Evolutionary conservation across 148 eudicot genomes (phyloP), one percentile per base, ranked within the genome.

Genomic region (Selenicereus undatus): DNA sequence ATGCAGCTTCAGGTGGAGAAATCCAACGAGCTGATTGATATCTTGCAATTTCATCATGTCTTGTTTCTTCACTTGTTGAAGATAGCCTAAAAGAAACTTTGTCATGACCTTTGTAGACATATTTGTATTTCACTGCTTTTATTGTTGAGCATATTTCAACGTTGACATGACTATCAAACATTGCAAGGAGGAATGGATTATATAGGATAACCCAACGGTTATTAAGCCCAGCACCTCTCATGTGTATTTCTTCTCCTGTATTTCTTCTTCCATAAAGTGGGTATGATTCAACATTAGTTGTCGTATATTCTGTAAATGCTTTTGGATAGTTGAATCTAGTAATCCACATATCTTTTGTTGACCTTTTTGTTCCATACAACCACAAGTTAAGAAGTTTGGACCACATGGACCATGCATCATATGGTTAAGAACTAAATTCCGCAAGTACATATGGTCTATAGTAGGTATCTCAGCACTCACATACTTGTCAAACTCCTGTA

Each of bases 171-270:
- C 81, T 71, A 26, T 71, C 81, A 54, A 50, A 71, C 18, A 22
- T 71, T 73, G 32, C 68, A 1, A 71, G 50, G 0, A 71, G 32
- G 11, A 2, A 79, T 0, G 81, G 66, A 36, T 72, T 79, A 12
- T 71, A 71, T 12, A 42, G 75, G 10, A 79, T 56, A 43, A 79
- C 76, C 76, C 74, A 79, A 13, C 58, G n/a, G 10, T 78, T 78
- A 24, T 78, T 74, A 42, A 78, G 60, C 3, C 10, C 11, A 1
- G 36, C 68, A 1, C 76, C 35, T 5, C 81, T 42, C 12, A 79
- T 16, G 9, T 6, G 1, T 22, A 35, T 42, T 0, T 9, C 1
- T 10, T 54, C 64, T 7, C 81, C 51, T 5, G 18, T 29, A 1
- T 79, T 11, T 5, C 69, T 24, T 10, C 76, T 24, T 5, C 50